Evolutionary conservation across 768 basidiomycete genomes (phyloP), one percentile per base, ranked within the genome.

Genomic region (Lactarius psammicola): DNA sequence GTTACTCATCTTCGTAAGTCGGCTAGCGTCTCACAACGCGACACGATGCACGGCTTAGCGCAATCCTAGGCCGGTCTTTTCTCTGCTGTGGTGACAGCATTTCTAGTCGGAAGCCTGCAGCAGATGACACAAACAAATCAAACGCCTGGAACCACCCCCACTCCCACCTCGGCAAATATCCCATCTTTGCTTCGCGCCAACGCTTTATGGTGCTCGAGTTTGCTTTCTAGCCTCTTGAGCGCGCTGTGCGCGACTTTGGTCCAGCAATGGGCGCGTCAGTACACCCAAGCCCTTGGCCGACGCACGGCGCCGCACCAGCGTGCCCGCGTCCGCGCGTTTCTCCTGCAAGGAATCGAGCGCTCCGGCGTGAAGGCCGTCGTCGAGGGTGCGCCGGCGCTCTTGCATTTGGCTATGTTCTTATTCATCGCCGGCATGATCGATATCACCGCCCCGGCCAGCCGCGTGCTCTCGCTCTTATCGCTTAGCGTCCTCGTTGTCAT

Each of bases 71-170:
- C 71, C 0, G 71, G 71, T 56, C 62, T 72, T 10, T 71, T 72
- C 61, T 70, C 71, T 26, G 70, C 70, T 1, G 70, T 71, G 10
- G 54, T 69, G 17, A 72, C 71, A 2, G 66, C 68, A 8, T 69
- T 72, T 51, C 58, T 69, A 36, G 55, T 71, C 53, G 56, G 65
- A 38, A 65, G 70, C n/a, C 66, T 67, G 26, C 57, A 71, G 49
- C 55, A 30, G 20, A 55, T 64, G 28, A 56, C 69, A 18, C 63
- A 67, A 56, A 46, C 53, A 9, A 66, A 61, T 40, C 61, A 26
- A 51, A 55, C 11, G 33, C 49, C 30, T 31, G 26, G 49, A 11
- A 8, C 33, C 3, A 31, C 58, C n/a, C 58, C 20, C 46, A 13
- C 17, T 10, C n/a, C 33, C 17, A 42, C 38, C 23, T 36, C 34